Evolutionary conservation across 768 basidiomycete genomes (phyloP).

Genomic region (Exsudoporus frostii): DNA sequence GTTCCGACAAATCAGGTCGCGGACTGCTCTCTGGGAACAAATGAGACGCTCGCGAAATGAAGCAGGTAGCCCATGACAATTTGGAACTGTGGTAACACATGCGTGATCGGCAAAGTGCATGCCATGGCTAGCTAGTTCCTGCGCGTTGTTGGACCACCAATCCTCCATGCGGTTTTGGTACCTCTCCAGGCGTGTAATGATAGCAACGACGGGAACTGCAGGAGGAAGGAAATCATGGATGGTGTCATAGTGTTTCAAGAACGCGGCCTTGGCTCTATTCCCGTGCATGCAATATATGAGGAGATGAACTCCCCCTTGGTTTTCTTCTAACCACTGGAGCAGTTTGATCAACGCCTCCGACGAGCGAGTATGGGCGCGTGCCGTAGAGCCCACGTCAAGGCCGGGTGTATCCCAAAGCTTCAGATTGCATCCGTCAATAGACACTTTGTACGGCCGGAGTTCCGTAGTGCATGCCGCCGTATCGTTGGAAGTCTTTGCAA

Average conservation of each 20-base stretch:
- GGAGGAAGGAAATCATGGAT: constrained; percentile 7
- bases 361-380: not conserved
- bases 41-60: constrained; percentile 11
- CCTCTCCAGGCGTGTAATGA: constrained; percentile 22
- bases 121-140: constrained; percentile 6
- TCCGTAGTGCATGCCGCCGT: constrained; percentile 16
- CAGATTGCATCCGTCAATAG: constrained; percentile 12
- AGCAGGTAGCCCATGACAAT: not conserved
- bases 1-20: constrained; percentile 13
- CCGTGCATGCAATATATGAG: constrained; percentile 22
- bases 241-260: constrained; percentile 15
- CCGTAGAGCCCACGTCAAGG: constrained; percentile 10
- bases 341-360: constrained; percentile 3
- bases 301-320: constrained; percentile 12
- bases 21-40: constrained; percentile 9
- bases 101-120: constrained; percentile 21
- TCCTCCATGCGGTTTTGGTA: constrained; percentile 19
- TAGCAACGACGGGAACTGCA: constrained; percentile 13
- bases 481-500: constrained; percentile 19
- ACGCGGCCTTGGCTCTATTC: constrained; percentile 16
- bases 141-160: constrained; percentile 20
- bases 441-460: constrained; percentile 4
- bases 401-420: constrained; percentile 20
- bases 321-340: constrained; percentile 6
- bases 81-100: constrained; percentile 17